Base-by-base conservation (phyloP, 2,329 filamentous ascomycete genomes). In the Huntiella moniliformis region DNA sequence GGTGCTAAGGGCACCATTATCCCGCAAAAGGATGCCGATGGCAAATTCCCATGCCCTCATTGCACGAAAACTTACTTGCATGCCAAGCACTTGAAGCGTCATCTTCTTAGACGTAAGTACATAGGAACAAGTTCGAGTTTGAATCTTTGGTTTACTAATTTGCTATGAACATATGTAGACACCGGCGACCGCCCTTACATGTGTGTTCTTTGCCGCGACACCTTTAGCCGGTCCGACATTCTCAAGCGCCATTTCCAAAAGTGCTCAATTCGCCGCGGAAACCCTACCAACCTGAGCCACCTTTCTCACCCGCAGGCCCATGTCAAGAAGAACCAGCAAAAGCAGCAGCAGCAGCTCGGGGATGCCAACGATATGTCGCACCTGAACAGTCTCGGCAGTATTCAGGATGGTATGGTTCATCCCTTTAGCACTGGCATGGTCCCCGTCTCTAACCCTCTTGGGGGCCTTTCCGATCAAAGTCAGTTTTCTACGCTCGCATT, bases 221-320 rank as follows among this genome's bases (percentile, higher is more conserved):
- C 87, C 32, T 98, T 98, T 65, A 94, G 85, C 42, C 80, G 91
- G 61, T 94, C 86, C 70, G 91, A 98, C 60, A 96, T 98, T 53
- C 68, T 98, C 57, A 98, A 98, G 71, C 84, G 91, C 53, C 91
- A 98, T 66, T 98, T 96, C 66, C 87, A 95, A 63, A 98, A 98
- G 69, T 98, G 91, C 67, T 95, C 91, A 35, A 85, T 95, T 53
- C 79, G 91, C 56, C 80, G 91, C 59, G 91, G 91, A 49, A 96
- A 96, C 64, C 88, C 91, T 46, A 94, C 86, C 12, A 87, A 87
- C 55, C 85, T 85, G 52, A 94, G 83, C 58, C 91, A 98, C 66
- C 65, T 98, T 62, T 92, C 87, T 54, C 86, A 95, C 64, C 84
- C 86, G 33, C 82, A 88, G 63, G 82, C 83, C 53, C 84, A 92